Percentiles rank a stretch among this genome's conserved stretches.
phyloP scores from a whole-genome alignment of 495 filamentous ascomycete species.

The Penicillium alfredii region DNA sequence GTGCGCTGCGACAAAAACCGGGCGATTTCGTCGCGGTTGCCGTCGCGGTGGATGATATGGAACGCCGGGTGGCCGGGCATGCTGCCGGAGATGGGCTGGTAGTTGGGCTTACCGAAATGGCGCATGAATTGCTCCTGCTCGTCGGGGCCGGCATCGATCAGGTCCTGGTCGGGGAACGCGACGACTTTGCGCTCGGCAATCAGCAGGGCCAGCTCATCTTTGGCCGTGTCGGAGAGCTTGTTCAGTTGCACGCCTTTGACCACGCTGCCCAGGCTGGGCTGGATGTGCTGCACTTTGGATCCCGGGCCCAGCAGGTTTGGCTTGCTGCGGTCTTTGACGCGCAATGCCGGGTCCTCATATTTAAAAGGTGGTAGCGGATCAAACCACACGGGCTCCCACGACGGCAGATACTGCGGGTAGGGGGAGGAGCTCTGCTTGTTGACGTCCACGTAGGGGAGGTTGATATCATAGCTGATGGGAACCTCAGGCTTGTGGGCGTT shows the following conservation, averaged over 20 bases:
- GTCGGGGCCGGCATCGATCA: constrained; percentile 61
- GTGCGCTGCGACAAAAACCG: constrained; percentile 50
- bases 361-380: constrained; percentile 53
- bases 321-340: constrained; percentile 50
- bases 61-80: constrained; percentile 50
- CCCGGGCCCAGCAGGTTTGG: constrained; percentile 46
- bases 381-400: constrained; percentile 59
- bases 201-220: constrained; percentile 72
- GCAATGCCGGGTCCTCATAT: constrained; percentile 53
- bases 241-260: constrained; percentile 68
- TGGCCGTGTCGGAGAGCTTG: constrained; percentile 59
- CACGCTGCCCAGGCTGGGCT: constrained; percentile 65
- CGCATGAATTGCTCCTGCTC: constrained; percentile 54
- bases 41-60: constrained; percentile 57
- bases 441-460: constrained; percentile 47
- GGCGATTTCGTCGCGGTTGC: constrained; percentile 49
- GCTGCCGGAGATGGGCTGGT: constrained; percentile 52
- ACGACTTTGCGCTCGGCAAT: constrained; percentile 73
- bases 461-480: constrained; percentile 52
- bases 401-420: constrained; percentile 57
- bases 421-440: constrained; percentile 40
- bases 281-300: constrained; percentile 55
- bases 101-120: constrained; percentile 55
- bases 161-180: constrained; percentile 66
- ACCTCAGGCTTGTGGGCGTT: constrained; percentile 32